Evolutionary conservation across 2,329 filamentous ascomycete species (phyloP), one percentile per base, ranked within the genome.

Genomic region (Fusarium udum): DNA sequence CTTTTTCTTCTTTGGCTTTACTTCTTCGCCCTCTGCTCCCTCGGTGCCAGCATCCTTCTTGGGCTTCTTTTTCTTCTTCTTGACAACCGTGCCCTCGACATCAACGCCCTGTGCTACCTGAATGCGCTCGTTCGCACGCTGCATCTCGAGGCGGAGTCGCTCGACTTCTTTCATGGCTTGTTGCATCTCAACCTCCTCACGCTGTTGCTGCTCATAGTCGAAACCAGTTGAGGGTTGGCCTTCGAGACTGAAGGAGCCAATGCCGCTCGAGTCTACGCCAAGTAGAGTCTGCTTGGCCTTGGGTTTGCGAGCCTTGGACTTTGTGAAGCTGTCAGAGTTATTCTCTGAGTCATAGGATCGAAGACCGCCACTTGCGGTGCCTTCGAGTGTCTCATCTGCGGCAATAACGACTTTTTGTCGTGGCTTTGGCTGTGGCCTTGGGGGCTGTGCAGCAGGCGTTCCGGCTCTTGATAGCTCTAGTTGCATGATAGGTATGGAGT

Each of bases 401-500:
- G 91, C 89, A 69, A 96, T 88, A 43, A 93, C 84, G 72, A 95
- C 89, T 75, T 86, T 89, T 66, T 90, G 90, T 3, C 87, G 85
- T 10, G 86, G 82, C 73, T 86, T 85, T 26, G 84, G 80, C 40
- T 80, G 61, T 55, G 80, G 75, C 63, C 79, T 74, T 75, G 81
- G 78, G 69, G 82, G 75, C 70, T 82, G 73, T 67, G 79, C 66
- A 20, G 79, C 71, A 55, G 67, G 76, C 57, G 79, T 76, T 14
- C 74, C 75, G 14, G 87, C 80, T 67, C 87, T 88, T 37, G 92
- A 91, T 13, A 98, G 87, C 70, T 97, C 92, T 52, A 99, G 87
- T 79, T 97, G 91, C 91, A 99, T 96, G 77, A 99, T 95, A 5
- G 96, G 96, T 77, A 99, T 99, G 4, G 94, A 90, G 82, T 99